A percentile compares a stretch with the other conserved stretches of the same genome.
Conservation (phyloP, 164 flowering plant genomes). For the Magnolia kwangsiensis region DNA sequence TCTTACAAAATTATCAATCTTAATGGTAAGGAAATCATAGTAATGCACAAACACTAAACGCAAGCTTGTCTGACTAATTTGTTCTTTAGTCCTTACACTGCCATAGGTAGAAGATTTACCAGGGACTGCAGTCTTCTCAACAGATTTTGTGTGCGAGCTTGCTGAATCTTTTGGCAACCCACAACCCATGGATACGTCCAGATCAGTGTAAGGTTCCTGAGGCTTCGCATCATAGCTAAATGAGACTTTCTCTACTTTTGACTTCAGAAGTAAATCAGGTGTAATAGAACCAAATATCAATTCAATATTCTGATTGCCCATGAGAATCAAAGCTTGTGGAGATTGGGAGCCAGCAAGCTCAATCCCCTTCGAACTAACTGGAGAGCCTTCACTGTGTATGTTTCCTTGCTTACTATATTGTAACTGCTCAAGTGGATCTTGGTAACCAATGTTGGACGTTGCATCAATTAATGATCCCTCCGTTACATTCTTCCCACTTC, state of each 20-base stretch:
- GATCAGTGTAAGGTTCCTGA: constrained; percentile 22
- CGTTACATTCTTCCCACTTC: constrained; percentile 27
- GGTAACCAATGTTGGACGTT: constrained; percentile 12
- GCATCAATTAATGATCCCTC: constrained; percentile 15
- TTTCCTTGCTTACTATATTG: constrained; percentile 22
- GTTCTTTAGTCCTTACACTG: constrained; percentile 8
- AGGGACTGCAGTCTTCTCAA: constrained; percentile 22
- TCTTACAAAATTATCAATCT: not conserved
- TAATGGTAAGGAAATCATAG: too few species aligned
- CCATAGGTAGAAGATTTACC: constrained; percentile 12
- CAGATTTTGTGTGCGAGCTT: constrained; percentile 5
- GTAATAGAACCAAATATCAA: constrained; percentile 3
- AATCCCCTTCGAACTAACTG: constrained; percentile 2
- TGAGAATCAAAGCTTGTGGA: constrained; percentile 4
- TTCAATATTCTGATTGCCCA: constrained; percentile 11
- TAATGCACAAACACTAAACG: too few species aligned
- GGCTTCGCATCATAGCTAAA: constrained; percentile 11
- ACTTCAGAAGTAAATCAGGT: constrained; percentile 7
- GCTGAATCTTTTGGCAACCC: constrained; percentile 14
- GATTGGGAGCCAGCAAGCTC: constrained; percentile 7
- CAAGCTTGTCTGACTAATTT: constrained; percentile 7
- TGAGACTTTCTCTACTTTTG: constrained; percentile 14
- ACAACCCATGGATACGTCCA: constrained; percentile 19
- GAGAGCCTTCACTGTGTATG: constrained; percentile 6
- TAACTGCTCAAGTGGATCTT: constrained; percentile 16